Conservation (phyloP, 345 rosid genomes). For the Pistacia vera region DNA sequence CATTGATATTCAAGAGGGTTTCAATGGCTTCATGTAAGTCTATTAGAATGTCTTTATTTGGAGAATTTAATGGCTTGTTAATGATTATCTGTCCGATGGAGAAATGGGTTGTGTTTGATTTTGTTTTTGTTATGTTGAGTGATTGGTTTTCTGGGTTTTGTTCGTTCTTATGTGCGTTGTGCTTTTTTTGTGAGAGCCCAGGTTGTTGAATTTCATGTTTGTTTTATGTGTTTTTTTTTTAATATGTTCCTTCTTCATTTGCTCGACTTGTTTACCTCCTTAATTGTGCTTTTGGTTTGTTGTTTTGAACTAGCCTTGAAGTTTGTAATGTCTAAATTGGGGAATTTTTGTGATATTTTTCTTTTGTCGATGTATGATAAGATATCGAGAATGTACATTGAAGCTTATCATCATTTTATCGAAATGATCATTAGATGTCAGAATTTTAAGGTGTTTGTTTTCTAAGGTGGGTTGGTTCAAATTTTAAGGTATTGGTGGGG, state of each 20-base stretch:
- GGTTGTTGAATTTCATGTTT: not conserved
- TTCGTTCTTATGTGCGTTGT: not conserved
- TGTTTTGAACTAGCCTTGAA: too few relatives aligned
- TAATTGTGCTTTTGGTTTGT: not conserved
- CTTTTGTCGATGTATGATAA: too few relatives aligned
- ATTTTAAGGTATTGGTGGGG: too few relatives aligned
- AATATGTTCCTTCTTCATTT: not conserved
- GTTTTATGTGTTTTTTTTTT: not conserved
- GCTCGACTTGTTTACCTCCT: not conserved
- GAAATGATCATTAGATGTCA: too few relatives aligned
- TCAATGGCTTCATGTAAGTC: constrained; percentile 51
- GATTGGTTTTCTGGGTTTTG: not conserved
- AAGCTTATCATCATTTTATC: too few relatives aligned
- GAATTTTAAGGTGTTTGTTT: too few relatives aligned
- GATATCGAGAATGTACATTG: too few relatives aligned
- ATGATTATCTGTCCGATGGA: not conserved
- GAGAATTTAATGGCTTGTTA: not conserved
- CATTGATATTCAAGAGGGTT: not conserved
- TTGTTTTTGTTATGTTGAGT: not conserved
- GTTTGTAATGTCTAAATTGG: too few relatives aligned
- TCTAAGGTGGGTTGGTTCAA: too few relatives aligned
- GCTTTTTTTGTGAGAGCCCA: not conserved
- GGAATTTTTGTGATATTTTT: too few relatives aligned
- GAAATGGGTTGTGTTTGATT: constrained; percentile 5
- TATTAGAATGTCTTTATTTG: constrained; percentile 6